Evolutionary conservation across 208 protist species (phyloP).

Genomic region (Vickermania ingenoplastis): DNA sequence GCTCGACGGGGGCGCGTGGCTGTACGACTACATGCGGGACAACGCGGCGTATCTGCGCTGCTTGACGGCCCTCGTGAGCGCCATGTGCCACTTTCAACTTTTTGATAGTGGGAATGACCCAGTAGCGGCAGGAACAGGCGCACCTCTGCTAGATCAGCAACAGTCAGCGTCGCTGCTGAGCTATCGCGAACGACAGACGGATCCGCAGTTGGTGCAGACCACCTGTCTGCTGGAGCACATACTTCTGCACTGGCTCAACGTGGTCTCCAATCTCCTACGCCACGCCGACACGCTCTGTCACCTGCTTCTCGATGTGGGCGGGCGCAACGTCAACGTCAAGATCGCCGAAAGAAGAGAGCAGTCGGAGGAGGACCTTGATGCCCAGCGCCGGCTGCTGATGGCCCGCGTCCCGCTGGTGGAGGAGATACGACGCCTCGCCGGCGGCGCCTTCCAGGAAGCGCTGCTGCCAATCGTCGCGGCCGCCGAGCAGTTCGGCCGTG

Average conservation of each 20-base stretch:
- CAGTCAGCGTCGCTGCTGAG: no score
- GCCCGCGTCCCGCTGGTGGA: not conserved
- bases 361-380: not conserved
- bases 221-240: conserved; percentile 52
- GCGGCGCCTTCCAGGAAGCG: conserved; percentile 45
- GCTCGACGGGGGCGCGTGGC: not conserved
- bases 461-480: conserved; percentile 36
- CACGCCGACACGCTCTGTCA: conserved; percentile 62
- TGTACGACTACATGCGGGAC: not conserved
- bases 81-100: not conserved
- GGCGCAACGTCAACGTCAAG: not conserved
- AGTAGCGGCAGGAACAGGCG: not conserved
- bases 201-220: conserved; percentile 23
- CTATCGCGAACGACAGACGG: not conserved
- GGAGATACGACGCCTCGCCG: conserved; percentile 1
- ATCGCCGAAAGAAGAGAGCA: not conserved
- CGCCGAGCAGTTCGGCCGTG: conserved; percentile 22
- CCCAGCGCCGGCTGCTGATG: not conserved
- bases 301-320: conserved; percentile 25
- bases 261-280: conserved; percentile 22
- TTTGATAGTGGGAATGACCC: not conserved
- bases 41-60: not conserved
- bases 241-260: conserved; percentile 66
- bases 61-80: not conserved
- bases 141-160: not conserved